These are phyloP conservation scores for Mallotus nudiflorus DNA, from an alignment of 345 rosid genomes.

Conservation along the genomic window DNA sequence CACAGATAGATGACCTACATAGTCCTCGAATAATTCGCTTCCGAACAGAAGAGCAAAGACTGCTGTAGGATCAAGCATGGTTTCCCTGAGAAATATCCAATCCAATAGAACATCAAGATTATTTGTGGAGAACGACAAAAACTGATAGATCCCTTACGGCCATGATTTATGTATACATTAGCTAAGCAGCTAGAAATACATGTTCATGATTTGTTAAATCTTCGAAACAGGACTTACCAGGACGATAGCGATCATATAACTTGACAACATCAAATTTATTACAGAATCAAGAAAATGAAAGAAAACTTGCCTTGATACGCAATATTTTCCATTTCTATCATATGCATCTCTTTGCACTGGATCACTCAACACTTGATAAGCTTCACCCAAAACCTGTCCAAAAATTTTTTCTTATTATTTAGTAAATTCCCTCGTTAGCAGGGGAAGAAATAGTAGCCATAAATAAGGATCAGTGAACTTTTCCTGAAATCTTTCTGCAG, in stretches of 20 bases:
- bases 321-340: constrained; percentile 55
- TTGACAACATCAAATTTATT: neutral
- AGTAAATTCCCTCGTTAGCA: too few species aligned
- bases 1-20: constrained; percentile 85
- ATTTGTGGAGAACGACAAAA: too few species aligned
- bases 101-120: neutral
- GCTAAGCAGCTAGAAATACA: too few species aligned
- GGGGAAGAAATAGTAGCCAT: neutral
- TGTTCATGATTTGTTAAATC: too few species aligned
- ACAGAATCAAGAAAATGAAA: neutral
- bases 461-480: constrained; percentile 13
- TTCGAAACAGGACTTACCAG: neutral
- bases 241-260: too few species aligned
- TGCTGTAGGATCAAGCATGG: constrained; percentile 84
- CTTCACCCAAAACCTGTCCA: constrained; percentile 70
- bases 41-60: constrained; percentile 93
- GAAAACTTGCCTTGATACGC: constrained; percentile 48
- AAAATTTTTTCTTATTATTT: constrained; percentile 6
- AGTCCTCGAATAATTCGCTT: constrained; percentile 92
- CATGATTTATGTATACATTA: too few species aligned
- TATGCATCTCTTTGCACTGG: constrained; percentile 61
- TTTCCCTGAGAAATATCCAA: constrained; percentile 58
- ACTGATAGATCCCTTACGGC: too few species aligned
- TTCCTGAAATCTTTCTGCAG: constrained; percentile 79
- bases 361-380: constrained; percentile 73